phyloP scores from a whole-genome alignment of 768 basidiomycete genomes.

The Cystobasidium tubakii region DNA sequence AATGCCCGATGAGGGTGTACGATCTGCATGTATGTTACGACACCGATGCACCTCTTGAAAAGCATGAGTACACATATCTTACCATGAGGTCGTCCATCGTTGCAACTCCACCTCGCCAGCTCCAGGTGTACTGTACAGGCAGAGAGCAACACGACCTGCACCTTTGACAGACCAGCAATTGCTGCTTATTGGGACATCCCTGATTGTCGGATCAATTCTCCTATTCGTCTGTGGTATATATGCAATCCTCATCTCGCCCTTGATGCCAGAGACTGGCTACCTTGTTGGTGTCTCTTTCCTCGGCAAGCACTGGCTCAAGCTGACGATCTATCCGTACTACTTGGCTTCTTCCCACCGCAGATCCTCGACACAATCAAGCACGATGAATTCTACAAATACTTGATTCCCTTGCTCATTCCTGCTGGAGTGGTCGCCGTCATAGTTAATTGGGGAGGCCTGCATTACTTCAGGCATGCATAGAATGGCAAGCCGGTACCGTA shows the following conservation, averaged over 20 bases:
- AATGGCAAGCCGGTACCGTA: too few relatives aligned
- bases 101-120: neutral
- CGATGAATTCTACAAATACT: constrained; percentile 35
- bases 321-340: neutral
- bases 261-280: constrained; percentile 16
- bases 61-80: too few relatives aligned
- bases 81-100: neutral
- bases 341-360: neutral
- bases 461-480: constrained; percentile 33
- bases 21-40: neutral
- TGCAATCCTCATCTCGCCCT: constrained; percentile 18
- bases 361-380: constrained; percentile 19
- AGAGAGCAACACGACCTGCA: constrained; percentile 11
- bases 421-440: constrained; percentile 35
- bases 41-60: too few relatives aligned
- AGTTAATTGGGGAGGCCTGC: constrained; percentile 38
- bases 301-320: neutral
- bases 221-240: constrained; percentile 11
- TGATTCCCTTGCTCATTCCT: constrained; percentile 25
- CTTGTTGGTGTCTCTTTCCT: neutral
- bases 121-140: neutral
- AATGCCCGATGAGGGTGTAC: neutral
- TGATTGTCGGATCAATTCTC: constrained; percentile 17
- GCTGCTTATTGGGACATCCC: neutral
- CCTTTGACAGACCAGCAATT: neutral